phyloP scores from a whole-genome alignment of 1,284 basidiomycete genomes.

The Violaceomyces palustris region DNA sequence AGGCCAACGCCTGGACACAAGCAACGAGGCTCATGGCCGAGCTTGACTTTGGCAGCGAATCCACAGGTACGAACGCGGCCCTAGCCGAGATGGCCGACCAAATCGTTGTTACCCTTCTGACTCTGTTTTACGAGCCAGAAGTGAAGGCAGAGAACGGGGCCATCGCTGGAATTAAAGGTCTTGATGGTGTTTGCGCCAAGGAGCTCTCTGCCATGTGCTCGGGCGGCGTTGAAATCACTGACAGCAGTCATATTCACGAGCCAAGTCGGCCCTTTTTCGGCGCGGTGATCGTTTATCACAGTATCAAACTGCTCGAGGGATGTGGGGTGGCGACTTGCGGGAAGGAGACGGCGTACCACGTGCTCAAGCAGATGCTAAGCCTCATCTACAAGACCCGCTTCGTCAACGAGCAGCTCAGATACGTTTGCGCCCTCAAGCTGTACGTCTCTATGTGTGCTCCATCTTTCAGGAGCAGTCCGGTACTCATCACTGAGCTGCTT shows the following conservation, averaged over 20 bases:
- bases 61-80: too few species aligned
- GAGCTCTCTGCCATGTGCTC: constrained; percentile 5
- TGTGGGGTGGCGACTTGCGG: constrained; percentile 8
- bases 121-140: too few species aligned
- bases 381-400: constrained; percentile 67
- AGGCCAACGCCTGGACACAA: not conserved
- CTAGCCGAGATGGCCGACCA: too few species aligned
- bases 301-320: constrained; percentile 2
- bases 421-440: constrained; percentile 64
- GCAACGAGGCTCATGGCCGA: too few species aligned
- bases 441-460: constrained; percentile 28
- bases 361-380: constrained; percentile 64
- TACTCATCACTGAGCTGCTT: constrained; percentile 58
- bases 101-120: too few species aligned
- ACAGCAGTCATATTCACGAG: constrained; percentile 27
- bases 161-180: not conserved
- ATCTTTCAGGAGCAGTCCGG: constrained; percentile 8
- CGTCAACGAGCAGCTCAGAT: constrained; percentile 76
- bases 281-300: constrained; percentile 6
- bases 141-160: too few species aligned
- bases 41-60: too few species aligned
- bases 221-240: constrained; percentile 10
- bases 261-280: constrained; percentile 25
- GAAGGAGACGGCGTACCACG: constrained; percentile 18
- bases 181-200: not conserved